These are phyloP conservation scores for Aspergillus sp. DNA, from an alignment of 2,329 filamentous ascomycete genomes.

Conservation along the genomic window DNA sequence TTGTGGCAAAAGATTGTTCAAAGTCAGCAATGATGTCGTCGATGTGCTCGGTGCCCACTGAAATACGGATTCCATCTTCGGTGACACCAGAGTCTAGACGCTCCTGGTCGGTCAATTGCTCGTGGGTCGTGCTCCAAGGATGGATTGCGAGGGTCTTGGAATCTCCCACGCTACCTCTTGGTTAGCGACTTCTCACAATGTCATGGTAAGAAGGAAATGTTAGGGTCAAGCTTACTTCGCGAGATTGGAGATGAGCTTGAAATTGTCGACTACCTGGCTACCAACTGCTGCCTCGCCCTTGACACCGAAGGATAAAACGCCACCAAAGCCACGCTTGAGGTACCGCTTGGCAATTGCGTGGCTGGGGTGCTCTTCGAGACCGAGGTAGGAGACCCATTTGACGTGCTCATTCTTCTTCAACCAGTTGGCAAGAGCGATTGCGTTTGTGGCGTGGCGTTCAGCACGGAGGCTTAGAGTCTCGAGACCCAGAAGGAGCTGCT, in stretches of 20 bases:
- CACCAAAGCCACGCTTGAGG: slow-evolving; percentile 78
- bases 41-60: slow-evolving; percentile 93
- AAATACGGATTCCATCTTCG: slow-evolving; percentile 88
- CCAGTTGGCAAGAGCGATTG: slow-evolving; percentile 76
- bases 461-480: slow-evolving; percentile 87
- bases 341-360: slow-evolving; percentile 85
- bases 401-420: slow-evolving; percentile 81
- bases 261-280: slow-evolving; percentile 84
- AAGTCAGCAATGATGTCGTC: slow-evolving; percentile 97
- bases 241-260: slow-evolving; percentile 93
- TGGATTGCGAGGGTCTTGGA: slow-evolving; percentile 94
- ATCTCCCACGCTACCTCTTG: slow-evolving; percentile 68
- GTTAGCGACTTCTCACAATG: not conserved
- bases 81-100: slow-evolving; percentile 78
- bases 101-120: slow-evolving; percentile 84
- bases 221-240: slow-evolving; percentile 64
- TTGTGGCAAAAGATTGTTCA: slow-evolving; percentile 78
- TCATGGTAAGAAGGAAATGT: not conserved
- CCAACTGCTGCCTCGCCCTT: slow-evolving; percentile 85
- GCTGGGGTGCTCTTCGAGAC: slow-evolving; percentile 76
- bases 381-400: slow-evolving; percentile 91
- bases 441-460: slow-evolving; percentile 84
- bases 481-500: slow-evolving; percentile 83
- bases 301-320: slow-evolving; percentile 89
- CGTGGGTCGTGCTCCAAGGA: slow-evolving; percentile 92